phyloP scores from a whole-genome alignment of 148 eudicot genomes.

The Dianthus caryophyllus region DNA sequence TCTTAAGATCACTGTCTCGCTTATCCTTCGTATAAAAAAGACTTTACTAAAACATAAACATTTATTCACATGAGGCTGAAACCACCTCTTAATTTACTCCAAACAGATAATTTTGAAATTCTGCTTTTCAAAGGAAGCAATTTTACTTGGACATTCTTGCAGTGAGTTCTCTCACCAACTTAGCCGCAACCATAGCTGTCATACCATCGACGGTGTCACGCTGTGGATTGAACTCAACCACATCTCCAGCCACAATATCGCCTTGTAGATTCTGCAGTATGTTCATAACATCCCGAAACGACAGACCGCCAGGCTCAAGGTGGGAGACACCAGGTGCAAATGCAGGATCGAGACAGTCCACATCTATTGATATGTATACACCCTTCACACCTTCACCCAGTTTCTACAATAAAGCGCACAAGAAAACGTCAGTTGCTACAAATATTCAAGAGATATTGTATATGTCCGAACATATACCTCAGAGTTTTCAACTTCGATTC shows the following conservation, averaged over 20 bases:
- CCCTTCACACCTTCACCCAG: slow-evolving; percentile 96
- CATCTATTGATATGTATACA: slow-evolving; percentile 78
- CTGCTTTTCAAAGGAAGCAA: not conserved
- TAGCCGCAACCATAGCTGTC: slow-evolving; percentile 99
- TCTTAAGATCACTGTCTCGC: not conserved
- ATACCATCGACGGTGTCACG: slow-evolving; percentile 95
- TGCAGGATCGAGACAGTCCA: slow-evolving; percentile 92
- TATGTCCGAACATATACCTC: not conserved
- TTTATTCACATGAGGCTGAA: no score
- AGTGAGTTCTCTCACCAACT: slow-evolving; percentile 78
- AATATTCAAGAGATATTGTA: not conserved
- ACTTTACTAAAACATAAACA: no score
- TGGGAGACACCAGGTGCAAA: slow-evolving; percentile 98
- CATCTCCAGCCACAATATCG: slow-evolving; percentile 86
- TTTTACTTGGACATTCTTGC: slow-evolving; percentile 76
- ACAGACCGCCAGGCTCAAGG: slow-evolving; percentile 92
- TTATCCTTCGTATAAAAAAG: not conserved
- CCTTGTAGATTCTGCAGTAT: slow-evolving; percentile 89
- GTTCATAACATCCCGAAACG: slow-evolving; percentile 86
- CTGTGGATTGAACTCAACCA: slow-evolving; percentile 95
- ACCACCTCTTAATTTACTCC: not conserved
- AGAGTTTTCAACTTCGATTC: no score
- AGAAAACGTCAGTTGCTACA: not conserved
- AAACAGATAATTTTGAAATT: not conserved
- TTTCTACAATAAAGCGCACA: slow-evolving; percentile 42